Percentiles rank a stretch among this genome's conserved stretches.
Conservation (phyloP, 768 basidiomycete genomes). For the Russula emetica region DNA sequence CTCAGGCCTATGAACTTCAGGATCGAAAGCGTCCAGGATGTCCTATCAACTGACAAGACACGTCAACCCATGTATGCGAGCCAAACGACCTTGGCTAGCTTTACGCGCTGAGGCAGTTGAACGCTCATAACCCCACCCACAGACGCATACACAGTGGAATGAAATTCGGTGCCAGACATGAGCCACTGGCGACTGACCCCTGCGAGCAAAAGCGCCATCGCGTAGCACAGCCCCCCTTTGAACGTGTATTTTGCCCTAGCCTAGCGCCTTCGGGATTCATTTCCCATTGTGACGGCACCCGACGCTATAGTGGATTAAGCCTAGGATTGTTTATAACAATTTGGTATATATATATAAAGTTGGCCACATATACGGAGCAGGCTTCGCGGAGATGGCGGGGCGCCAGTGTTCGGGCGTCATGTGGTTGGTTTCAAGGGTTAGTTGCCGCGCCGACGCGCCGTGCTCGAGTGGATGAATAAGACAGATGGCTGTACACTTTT, state of each 20-base stretch:
- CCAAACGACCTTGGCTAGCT: conserved; percentile 9
- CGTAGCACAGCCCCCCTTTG: conserved; percentile 38
- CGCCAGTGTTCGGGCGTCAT: conserved; percentile 15
- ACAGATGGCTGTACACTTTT: neutral
- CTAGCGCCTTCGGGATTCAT: conserved; percentile 39
- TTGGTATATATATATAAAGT: neutral
- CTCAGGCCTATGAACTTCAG: neutral
- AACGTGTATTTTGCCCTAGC: conserved; percentile 38
- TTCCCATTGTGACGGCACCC: neutral
- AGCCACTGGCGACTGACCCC: conserved; percentile 35
- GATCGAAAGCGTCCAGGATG: neutral
- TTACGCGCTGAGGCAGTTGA: conserved; percentile 45
- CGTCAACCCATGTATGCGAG: neutral
- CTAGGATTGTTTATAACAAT: neutral
- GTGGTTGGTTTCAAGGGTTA: neutral
- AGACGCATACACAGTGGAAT: conserved; percentile 51
- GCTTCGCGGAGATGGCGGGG: conserved; percentile 26
- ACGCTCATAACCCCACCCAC: conserved; percentile 37
- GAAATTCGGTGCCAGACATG: conserved; percentile 45
- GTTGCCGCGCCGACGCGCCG: neutral
- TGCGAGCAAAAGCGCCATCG: conserved; percentile 46
- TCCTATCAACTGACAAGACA: neutral
- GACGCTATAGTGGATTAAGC: conserved; percentile 37
- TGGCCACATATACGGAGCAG: conserved; percentile 35
- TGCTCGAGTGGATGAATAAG: neutral